Evolutionary conservation across 208 protist species (phyloP).

Genomic region (Wallacemonas collosoma): DNA sequence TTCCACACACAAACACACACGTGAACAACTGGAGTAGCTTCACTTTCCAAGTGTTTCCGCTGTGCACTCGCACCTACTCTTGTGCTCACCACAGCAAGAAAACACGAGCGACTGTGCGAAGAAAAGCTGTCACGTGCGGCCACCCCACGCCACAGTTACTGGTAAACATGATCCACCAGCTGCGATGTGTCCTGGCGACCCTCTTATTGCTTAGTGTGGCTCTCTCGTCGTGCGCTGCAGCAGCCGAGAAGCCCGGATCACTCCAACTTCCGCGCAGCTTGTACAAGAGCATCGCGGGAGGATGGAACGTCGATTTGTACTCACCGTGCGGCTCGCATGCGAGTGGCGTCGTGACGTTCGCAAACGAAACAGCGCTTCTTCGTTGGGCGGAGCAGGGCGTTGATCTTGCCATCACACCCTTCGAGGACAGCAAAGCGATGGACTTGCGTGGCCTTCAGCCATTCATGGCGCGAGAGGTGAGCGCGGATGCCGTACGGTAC

Average conservation of each 20-base stretch:
- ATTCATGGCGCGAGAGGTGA: slow-evolving; percentile 29
- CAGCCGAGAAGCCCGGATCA: slow-evolving; percentile 2
- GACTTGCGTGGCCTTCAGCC: slow-evolving; percentile 32
- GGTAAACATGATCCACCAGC: too few species aligned
- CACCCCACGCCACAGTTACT: too few species aligned
- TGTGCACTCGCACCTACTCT: too few species aligned
- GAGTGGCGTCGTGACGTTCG: slow-evolving; percentile 39
- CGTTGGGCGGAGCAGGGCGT: slow-evolving; percentile 33
- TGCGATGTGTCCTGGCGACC: slow-evolving; percentile 2
- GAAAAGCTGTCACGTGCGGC: too few species aligned
- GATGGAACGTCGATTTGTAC: slow-evolving; percentile 62
- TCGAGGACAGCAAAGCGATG: slow-evolving; percentile 22
- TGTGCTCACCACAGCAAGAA: too few species aligned
- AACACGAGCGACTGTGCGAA: too few species aligned
- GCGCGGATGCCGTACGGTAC: slow-evolving; percentile 26
- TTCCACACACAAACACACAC: not conserved
- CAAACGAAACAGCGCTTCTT: slow-evolving; percentile 35
- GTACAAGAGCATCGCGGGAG: slow-evolving; percentile 47
- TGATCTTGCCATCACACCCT: slow-evolving; percentile 16
- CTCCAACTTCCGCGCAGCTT: slow-evolving; percentile 51
- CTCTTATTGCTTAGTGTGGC: slow-evolving; percentile 15
- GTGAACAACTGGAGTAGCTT: not conserved
- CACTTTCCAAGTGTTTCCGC: too few species aligned
- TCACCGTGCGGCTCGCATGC: slow-evolving; percentile 38
- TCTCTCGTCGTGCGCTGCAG: not conserved